Evolutionary conservation across 2,329 filamentous ascomycete genomes (phyloP), one percentile per base, ranked within the genome.

Genomic region (Alternaria consortialis): DNA sequence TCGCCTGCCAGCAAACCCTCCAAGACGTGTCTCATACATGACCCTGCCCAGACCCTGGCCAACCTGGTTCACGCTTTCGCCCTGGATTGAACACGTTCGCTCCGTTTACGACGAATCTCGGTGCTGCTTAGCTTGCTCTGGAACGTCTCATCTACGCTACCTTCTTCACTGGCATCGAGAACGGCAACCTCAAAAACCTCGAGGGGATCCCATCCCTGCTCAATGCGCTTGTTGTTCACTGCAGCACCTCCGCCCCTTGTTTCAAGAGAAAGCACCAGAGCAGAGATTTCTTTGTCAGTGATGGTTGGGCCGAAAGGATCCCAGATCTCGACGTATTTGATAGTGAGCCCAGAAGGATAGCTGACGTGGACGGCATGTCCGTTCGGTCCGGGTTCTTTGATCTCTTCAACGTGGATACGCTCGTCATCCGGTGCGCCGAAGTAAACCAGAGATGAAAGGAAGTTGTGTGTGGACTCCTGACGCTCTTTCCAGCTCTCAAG

Each of bases 271-370:
- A 98, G 89, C 3, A 97, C 90, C 56, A 99, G 84, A 1, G 90
- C 92, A 44, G 91, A 88, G 64, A 98, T 90, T 31, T 85, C 82
- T 76, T 92, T 86, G 58, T 94, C 89, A 0, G 92, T 92, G 63
- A 97, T 91, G 0, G 95, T 97, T 4, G 95, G 95, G 0, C 95
- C 95, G 78, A 91, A 98, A 0, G 91, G 86, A 76, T 99, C 94
- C 70, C 90, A 89, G 56, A 99, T 93, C 74, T 93, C 87, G 46
- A 94, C 91, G 74, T 92, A 93, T 69, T 91, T 90, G 51, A 97
- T 85, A 3, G 84, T 80, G 57, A 97, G 81, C 36, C 85, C 86
- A 55, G 84, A 82, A 2, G 87, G 85, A 63, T 93, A 87, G 6
- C 77, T 79, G 1, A 88, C 86, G 59, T 84, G 78, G 27, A 89